Evolutionary conservation across 352 stramenopile species (phyloP), one percentile per base, ranked within the genome.

Genomic region (Thalassiosira livingstoniorum): DNA sequence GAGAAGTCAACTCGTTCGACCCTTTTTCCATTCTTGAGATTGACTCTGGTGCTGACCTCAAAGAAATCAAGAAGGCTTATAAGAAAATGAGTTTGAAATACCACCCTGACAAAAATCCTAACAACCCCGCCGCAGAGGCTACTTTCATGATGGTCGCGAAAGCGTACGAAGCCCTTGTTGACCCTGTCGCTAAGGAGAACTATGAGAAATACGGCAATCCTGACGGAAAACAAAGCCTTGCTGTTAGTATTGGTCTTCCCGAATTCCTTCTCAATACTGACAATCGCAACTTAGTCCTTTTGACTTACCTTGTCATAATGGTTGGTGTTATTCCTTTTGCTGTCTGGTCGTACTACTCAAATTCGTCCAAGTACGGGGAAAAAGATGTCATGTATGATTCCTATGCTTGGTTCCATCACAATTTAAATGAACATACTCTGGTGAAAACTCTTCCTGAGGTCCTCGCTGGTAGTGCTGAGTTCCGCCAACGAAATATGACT

Each of bases 371-470:
- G 82, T 99, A 98, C 85, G 97, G 97, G 34, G 97, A 99, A 92
- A 98, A 97, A 84, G 98, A 99, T 93, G 98, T 99, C 88, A 98
- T 99, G 96, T 99, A 99, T 92, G 97, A 99, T 90, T 99, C 97
- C 67, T 99, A 99, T 88, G 96, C 96, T 37, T 99, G 98, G 90
- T 99, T 98, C 92, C 98, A 99, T 91, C 97, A 98, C 77, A 94
- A 97, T 54, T 95, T 99, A 78, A 97, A 95, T 75, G 96, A 98
- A 84, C 91, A 98, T 87, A 97, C 96, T 54, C 90, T 98, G 64
- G 91, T 98, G 47, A 98, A 98, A 83, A 96, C 96, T 85, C 89
- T 99, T 67, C 97, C 97, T 0, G 97, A 99, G 93, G 95, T 93
- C 10, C 78, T 96, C 39, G 90, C 92, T 13, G 91, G 90, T 4